phyloP scores from a whole-genome alignment of 176 grass and related monocot genomes.

The Melocanna baccifera region DNA sequence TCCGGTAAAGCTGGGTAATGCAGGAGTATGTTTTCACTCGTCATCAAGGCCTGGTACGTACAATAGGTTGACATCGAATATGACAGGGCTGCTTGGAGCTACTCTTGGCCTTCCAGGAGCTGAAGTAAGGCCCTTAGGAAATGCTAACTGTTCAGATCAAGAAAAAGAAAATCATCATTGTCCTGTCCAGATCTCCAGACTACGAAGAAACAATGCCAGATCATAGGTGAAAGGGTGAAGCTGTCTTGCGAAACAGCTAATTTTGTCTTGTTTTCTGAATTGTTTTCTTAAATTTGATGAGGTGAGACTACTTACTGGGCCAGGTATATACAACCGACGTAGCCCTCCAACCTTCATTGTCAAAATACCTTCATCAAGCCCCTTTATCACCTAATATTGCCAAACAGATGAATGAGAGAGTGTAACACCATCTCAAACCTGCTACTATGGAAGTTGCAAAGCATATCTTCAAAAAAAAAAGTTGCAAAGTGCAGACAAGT shows the following conservation, averaged over 20 bases:
- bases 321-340: conserved; percentile 86
- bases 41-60: conserved; percentile 92
- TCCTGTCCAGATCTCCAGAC: background rate
- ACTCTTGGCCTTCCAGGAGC: conserved; percentile 90
- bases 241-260: background rate
- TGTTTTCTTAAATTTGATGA: background rate
- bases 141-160: conserved; percentile 63
- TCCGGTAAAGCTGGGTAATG: background rate
- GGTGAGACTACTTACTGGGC: conserved; percentile 48
- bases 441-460: background rate
- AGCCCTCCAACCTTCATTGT: conserved; percentile 89
- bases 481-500: background rate
- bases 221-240: background rate
- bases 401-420: background rate
- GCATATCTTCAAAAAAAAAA: background rate
- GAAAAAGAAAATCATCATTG: conserved; percentile 9
- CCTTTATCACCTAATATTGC: conserved; percentile 64
- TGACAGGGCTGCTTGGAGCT: conserved; percentile 73
- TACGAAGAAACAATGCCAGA: background rate
- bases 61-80: conserved; percentile 81
- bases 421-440: background rate
- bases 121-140: conserved; percentile 76
- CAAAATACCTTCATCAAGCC: conserved; percentile 93
- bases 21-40: conserved; percentile 44
- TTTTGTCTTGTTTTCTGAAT: background rate